Evolutionary conservation across 2,329 filamentous ascomycete species (phyloP), one percentile per base, ranked within the genome.

Genomic region (Tolypocladium album): DNA sequence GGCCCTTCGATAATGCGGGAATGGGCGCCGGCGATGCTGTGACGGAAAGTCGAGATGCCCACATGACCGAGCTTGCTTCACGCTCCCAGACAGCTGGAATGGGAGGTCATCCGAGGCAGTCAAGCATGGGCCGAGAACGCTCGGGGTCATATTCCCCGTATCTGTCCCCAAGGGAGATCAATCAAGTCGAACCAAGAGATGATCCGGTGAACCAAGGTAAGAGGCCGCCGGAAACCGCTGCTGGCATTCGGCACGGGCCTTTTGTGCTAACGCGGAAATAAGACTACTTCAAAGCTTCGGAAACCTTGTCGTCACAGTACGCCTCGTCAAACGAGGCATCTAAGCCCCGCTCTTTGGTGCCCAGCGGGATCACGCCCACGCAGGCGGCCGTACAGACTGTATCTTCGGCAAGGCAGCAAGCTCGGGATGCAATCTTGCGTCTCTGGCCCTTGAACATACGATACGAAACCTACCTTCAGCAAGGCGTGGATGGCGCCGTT

Each of bases 391-490:
- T 36, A 24, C 31, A 53, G 3, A 38, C 31, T 20, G 50, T 27
- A 31, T 73, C 11, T 60, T 71, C 80, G 58, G 79, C 76, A 39
- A 81, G 77, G 59, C 83, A 82, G 63, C 78, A 82, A 64, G 89
- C 89, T 0, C 82, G 86, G 67, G 82, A 83, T 31, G 87, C 88
- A 4, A 84, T 92, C 45, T 72, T 90, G 38, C 80, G 83, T 43
- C 75, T 92, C 3, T 81, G 78, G 75, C 78, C 80, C 1, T 71
- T 89, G 61, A 88, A 90, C 56, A 84, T 95, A 61, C 84, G 84
- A 24, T 96, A 87, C 68, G 80, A 88, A 59, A 82, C 90, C 61
- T 87, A 93, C 60, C 76, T 92, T 15, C 79, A 85, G 13, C 88
- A 93, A 70, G 88, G 90, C 0, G 80, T 93, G 50, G 82, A 92